phyloP scores from a whole-genome alignment of 2,329 filamentous ascomycete genomes.

The Scedosporium aurantiacum region DNA sequence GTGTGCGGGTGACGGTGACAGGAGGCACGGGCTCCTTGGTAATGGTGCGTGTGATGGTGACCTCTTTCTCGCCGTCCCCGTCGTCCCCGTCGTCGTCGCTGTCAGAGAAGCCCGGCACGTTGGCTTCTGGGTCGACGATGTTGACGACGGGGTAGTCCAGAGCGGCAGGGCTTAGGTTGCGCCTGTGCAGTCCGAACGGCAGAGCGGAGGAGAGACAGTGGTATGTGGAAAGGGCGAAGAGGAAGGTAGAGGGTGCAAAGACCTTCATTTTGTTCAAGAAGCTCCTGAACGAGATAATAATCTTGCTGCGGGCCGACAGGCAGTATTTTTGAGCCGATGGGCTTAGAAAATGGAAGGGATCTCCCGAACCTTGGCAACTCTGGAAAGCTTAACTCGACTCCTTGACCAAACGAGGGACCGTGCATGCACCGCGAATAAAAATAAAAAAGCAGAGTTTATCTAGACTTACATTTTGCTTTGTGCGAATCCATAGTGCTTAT shows the following conservation, averaged over 20 bases:
- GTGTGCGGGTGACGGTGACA: neutral
- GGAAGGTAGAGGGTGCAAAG: slow-evolving; percentile 13
- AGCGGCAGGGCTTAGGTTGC: slow-evolving; percentile 15
- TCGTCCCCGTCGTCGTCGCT: neutral
- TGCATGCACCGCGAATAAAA: neutral
- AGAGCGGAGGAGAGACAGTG: slow-evolving; percentile 4
- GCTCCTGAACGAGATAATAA: neutral
- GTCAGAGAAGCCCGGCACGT: neutral
- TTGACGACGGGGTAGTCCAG: slow-evolving; percentile 7
- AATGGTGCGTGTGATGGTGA: neutral
- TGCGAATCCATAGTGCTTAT: neutral
- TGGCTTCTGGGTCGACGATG: slow-evolving; percentile 4
- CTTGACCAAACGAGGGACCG: neutral
- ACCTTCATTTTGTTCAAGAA: slow-evolving; percentile 19
- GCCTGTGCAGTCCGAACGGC: slow-evolving; percentile 12
- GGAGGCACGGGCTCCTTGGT: neutral
- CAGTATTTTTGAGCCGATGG: neutral
- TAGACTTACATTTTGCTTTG: neutral
- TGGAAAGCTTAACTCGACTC: neutral
- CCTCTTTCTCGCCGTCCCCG: neutral
- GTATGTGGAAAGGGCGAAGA: slow-evolving; percentile 15
- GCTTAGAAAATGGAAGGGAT: neutral
- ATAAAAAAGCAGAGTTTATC: neutral
- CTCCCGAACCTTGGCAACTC: no score
- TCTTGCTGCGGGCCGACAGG: neutral